phyloP scores from a whole-genome alignment of 2,329 filamentous ascomycete genomes.

The Rhytidhysteron rufulum region DNA sequence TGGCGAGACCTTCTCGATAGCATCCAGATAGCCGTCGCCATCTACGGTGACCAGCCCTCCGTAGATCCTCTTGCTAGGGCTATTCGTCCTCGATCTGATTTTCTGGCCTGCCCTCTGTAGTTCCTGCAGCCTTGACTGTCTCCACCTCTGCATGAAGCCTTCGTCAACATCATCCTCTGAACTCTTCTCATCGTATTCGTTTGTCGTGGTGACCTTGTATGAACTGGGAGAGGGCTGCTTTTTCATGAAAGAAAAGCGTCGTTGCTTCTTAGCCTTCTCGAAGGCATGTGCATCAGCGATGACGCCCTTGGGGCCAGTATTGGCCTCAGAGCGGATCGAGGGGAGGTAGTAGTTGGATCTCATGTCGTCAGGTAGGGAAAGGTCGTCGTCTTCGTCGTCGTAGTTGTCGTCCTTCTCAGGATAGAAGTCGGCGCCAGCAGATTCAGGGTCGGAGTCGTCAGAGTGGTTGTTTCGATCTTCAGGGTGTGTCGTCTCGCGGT shows the following conservation, averaged over 20 bases:
- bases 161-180: conserved; percentile 67
- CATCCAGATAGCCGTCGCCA: conserved; percentile 89
- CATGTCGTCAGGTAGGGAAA: conserved; percentile 44
- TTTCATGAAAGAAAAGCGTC: conserved; percentile 33
- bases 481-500: conserved; percentile 41
- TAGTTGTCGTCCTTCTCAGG: conserved; percentile 56
- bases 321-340: conserved; percentile 62
- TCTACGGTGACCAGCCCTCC: conserved; percentile 81
- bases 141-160: conserved; percentile 78
- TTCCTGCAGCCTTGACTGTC: conserved; percentile 73
- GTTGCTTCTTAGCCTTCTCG: conserved; percentile 55
- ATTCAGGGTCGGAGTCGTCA: conserved; percentile 59
- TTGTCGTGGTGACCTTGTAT: conserved; percentile 31
- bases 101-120: conserved; percentile 60
- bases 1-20: conserved; percentile 80
- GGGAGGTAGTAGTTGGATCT: conserved; percentile 55
- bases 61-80: conserved; percentile 72
- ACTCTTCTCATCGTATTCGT: conserved; percentile 46
- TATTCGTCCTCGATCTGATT: conserved; percentile 61
- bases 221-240: conserved; percentile 11
- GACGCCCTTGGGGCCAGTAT: conserved; percentile 81
- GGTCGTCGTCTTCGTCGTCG: conserved; percentile 38
- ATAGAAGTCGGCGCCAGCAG: conserved; percentile 52
- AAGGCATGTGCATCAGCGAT: conserved; percentile 79
- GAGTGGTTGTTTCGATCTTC: conserved; percentile 55